Conservation (phyloP, 257 asterid genomes). For the Solanum acaule region DNA sequence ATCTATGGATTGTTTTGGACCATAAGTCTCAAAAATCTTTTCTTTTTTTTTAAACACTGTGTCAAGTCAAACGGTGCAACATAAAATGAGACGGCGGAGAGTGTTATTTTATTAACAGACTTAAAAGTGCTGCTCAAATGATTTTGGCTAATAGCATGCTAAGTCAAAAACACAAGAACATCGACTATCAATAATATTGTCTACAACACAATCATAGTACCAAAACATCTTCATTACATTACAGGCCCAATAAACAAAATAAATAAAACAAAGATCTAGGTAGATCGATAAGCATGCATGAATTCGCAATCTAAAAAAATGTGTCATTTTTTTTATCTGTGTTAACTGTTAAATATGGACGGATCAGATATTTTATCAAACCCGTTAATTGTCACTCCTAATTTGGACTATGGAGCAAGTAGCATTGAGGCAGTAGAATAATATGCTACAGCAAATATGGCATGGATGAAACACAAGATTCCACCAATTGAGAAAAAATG, state of each 20-base stretch:
- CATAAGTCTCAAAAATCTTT: no score
- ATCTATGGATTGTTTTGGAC: no score
- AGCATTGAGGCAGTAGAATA: slow-evolving; percentile 43
- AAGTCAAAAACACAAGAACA: background rate
- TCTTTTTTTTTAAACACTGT: no score
- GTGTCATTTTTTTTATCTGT: background rate
- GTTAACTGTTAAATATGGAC: background rate
- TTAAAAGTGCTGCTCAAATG: background rate
- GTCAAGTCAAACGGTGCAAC: no score
- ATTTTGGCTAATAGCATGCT: background rate
- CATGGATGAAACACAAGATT: slow-evolving; percentile 60
- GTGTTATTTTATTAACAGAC: background rate
- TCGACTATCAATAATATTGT: background rate
- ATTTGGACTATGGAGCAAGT: background rate
- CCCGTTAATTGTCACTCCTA: no score
- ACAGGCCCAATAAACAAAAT: background rate
- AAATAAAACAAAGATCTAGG: background rate
- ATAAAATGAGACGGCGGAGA: no score
- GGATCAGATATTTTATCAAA: background rate
- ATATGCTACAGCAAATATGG: slow-evolving; percentile 55
- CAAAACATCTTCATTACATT: background rate
- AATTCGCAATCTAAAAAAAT: background rate
- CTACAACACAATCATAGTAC: background rate
- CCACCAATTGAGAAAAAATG: slow-evolving; percentile 74
- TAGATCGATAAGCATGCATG: background rate